Base-by-base conservation (phyloP, 2,329 filamentous ascomycete genomes). In the Ophiostoma triangulosporum region DNA sequence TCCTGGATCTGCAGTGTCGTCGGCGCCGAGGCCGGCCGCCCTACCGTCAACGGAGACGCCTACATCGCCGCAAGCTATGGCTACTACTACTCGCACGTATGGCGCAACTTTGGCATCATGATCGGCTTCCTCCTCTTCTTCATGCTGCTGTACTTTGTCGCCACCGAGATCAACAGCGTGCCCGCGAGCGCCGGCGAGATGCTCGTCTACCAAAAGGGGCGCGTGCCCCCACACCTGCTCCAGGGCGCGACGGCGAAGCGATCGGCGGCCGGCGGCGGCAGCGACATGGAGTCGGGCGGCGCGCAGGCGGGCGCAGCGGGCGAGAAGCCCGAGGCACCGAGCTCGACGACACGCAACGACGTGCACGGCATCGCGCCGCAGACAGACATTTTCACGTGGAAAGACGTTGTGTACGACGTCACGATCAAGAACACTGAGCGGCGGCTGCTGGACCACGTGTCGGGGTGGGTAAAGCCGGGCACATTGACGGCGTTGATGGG, bases 391-490 rank as follows among this genome's bases (percentile, higher is more conserved):
- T 86, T 88, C 60, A 88, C 84, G 1, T 89, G 84, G 83, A 83
- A 83, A 62, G 76, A 86, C 55, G 74, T 89, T 0, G 75, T 71
- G 2, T 88, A 88, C 62, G 84, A 78, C 0, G 84, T 89, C 56
- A 75, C 80, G 59, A 72, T 76, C 0, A 65, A 68, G 2, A 78
- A 78, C 4, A 26, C 40, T 3, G 70, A 88, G 76, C 79, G 84
- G 12, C 72, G 78, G n/a, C 80, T 95, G 56, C 71, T 95, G 7
- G 81, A 93, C 58, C 78, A 91, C 55, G 84, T 94, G 1, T 81
- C 88, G 59, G 88, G 88, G 2, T 94, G 83, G 79, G 84, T 91
- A 52, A 88, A 88, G 65, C 86, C 87, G 1, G 86, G 86, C 48
- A 88, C 81, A 57, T 67, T 90, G 17, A 87, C 83, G 1, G 86